phyloP scores from a whole-genome alignment of 192 early-diverging fungal species.

The Ramicandelaber brevisporus region DNA sequence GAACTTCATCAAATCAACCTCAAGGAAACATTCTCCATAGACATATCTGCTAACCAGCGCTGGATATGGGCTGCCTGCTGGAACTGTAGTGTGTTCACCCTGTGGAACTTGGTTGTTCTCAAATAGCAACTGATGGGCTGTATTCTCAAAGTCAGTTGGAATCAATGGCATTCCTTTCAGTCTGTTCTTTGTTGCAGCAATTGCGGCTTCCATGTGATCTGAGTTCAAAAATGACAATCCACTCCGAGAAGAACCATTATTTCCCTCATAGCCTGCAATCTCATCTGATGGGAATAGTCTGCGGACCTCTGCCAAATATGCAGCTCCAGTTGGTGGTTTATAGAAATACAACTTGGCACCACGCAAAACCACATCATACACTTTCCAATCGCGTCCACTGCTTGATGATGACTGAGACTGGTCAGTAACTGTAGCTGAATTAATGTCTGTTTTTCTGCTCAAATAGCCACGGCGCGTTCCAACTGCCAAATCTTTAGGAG shows the following conservation, averaged over 20 bases:
- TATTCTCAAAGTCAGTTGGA: slow-evolving; percentile 27
- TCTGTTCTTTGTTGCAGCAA: too few species aligned
- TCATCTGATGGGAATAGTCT: slow-evolving; percentile 19
- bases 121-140: slow-evolving; percentile 22
- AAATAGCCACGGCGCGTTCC: too few species aligned
- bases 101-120: slow-evolving; percentile 26
- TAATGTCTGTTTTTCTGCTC: slow-evolving; percentile 45
- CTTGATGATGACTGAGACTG: slow-evolving; percentile 23
- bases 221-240: too few species aligned
- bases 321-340: slow-evolving; percentile 26
- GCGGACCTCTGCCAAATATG: too few species aligned
- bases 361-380: slow-evolving; percentile 41
- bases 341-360: slow-evolving; percentile 55
- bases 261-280: slow-evolving; percentile 10
- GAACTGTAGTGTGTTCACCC: slow-evolving; percentile 17
- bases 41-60: slow-evolving; percentile 27
- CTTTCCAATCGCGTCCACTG: slow-evolving; percentile 42
- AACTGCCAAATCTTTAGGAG: too few species aligned
- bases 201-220: too few species aligned
- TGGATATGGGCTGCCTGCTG: too few species aligned
- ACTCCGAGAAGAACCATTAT: too few species aligned
- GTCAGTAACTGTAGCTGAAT: too few species aligned
- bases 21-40: slow-evolving; percentile 39
- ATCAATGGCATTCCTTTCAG: slow-evolving; percentile 23
- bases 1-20: slow-evolving; percentile 28